These are phyloP conservation scores for Salix arbutifolia DNA, from an alignment of 345 rosid species.

Conservation along the genomic window DNA sequence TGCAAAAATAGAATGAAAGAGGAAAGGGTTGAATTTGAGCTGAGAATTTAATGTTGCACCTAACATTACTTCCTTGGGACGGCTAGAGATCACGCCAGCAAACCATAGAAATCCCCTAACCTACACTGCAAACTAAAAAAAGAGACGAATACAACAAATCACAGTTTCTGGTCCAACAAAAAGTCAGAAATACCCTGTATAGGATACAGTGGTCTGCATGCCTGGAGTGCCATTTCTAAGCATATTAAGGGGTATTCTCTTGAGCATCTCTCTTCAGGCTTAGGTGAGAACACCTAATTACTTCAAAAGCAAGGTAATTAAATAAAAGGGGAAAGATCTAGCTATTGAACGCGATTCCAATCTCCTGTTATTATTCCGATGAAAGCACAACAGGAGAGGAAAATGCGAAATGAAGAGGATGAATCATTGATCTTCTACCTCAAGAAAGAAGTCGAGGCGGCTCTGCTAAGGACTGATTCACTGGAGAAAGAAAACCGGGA, in stretches of 20 bases:
- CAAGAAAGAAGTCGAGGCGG: slow-evolving; percentile 64
- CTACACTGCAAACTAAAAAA: slow-evolving; percentile 7
- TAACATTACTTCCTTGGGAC: slow-evolving; percentile 34
- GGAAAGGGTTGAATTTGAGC: slow-evolving; percentile 9
- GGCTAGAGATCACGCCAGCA: slow-evolving; percentile 17
- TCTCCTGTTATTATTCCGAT: slow-evolving; percentile 5
- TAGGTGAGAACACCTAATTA: slow-evolving; percentile 27
- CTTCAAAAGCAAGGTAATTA: slow-evolving; percentile 34
- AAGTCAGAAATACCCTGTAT: slow-evolving; percentile 25
- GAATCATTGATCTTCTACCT: slow-evolving; percentile 48
- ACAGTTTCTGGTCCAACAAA: background rate
- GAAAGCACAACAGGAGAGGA: slow-evolving; percentile 19
- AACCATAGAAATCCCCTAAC: slow-evolving; percentile 20
- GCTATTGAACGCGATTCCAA: slow-evolving; percentile 11
- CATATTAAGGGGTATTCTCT: slow-evolving; percentile 20
- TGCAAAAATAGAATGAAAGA: background rate
- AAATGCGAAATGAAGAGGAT: slow-evolving; percentile 46
- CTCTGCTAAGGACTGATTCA: slow-evolving; percentile 42
- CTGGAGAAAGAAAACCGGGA: slow-evolving; percentile 78
- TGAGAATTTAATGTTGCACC: slow-evolving; percentile 44
- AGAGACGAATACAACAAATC: background rate
- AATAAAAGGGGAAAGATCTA: slow-evolving; percentile 16
- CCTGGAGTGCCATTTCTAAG: slow-evolving; percentile 11
- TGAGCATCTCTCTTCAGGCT: slow-evolving; percentile 19
- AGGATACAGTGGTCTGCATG: background rate